Conservation (phyloP, 768 basidiomycete species). For the Pisolithus microcarpus region DNA sequence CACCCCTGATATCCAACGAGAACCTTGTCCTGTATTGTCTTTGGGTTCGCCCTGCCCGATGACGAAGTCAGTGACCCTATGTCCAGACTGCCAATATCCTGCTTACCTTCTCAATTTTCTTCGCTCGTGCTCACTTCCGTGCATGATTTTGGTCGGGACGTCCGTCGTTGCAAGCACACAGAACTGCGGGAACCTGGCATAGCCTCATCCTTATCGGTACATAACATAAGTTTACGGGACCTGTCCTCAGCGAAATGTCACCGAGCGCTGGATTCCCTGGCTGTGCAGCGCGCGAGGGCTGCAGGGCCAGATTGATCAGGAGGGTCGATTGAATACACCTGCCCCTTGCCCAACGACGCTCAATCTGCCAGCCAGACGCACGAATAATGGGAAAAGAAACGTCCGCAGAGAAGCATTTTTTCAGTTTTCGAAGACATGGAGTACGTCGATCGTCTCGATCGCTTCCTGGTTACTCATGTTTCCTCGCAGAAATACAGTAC, state of each 20-base stretch:
- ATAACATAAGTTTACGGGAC: too few species aligned
- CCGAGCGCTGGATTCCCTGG: too few species aligned
- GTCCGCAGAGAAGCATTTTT: neutral
- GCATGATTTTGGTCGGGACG: neutral
- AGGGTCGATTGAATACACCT: too few species aligned
- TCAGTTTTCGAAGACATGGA: neutral
- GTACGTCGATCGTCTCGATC: too few species aligned
- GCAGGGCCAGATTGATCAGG: too few species aligned
- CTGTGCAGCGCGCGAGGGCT: too few species aligned
- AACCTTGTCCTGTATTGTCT: conserved; percentile 78
- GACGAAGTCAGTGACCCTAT: neutral
- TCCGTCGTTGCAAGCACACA: too few species aligned
- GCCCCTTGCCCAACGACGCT: too few species aligned
- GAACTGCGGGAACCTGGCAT: too few species aligned
- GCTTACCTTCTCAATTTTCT: conserved; percentile 6
- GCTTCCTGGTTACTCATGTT: neutral
- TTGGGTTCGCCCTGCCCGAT: conserved; percentile 51
- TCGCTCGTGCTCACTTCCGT: neutral
- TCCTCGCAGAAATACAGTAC: neutral
- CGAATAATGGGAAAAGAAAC: neutral
- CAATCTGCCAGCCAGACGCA: too few species aligned
- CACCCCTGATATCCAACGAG: conserved; percentile 86
- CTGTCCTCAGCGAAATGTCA: too few species aligned
- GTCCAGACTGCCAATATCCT: neutral
- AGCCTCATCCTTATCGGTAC: too few species aligned